Percentiles rank a stretch among this genome's conserved stretches.
Evolutionary conservation across 495 filamentous ascomycete genomes (phyloP).

Genomic region (Tuber melanosporum): DNA sequence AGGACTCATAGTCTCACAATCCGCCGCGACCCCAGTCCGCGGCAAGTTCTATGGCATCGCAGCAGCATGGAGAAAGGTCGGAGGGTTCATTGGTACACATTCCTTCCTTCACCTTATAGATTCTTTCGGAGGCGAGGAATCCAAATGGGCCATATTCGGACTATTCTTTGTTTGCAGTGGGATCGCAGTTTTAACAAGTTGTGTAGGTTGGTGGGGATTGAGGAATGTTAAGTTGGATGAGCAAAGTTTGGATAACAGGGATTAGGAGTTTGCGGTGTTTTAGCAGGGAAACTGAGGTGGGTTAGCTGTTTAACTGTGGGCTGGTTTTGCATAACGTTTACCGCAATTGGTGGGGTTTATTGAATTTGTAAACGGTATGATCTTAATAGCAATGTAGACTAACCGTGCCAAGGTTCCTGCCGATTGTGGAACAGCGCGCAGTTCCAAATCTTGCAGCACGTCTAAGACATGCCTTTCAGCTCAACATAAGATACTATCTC

Average conservation of each 20-base stretch:
- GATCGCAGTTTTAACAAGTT: slow-evolving; percentile 59
- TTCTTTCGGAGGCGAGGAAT: slow-evolving; percentile 54
- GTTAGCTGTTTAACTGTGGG: neutral
- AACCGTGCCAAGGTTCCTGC: no score
- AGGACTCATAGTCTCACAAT: slow-evolving; percentile 78
- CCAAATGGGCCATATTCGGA: slow-evolving; percentile 60
- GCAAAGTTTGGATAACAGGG: slow-evolving; percentile 66
- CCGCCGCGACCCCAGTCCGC: slow-evolving; percentile 74
- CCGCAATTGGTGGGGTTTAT: neutral
- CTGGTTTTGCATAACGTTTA: neutral
- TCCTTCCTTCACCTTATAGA: slow-evolving; percentile 66
- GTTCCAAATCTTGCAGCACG: no score
- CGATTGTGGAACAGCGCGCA: no score
- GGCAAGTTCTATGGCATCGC: slow-evolving; percentile 91
- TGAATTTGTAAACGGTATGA: no score
- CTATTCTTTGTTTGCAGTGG: slow-evolving; percentile 69
- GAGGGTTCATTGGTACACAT: slow-evolving; percentile 83
- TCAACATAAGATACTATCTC: no score
- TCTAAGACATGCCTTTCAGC: no score
- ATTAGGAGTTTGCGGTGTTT: slow-evolving; percentile 63
- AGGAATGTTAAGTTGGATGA: slow-evolving; percentile 57
- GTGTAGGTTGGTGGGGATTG: slow-evolving; percentile 53
- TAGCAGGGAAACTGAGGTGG: slow-evolving; percentile 47
- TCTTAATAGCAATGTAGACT: no score
- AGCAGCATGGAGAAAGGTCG: slow-evolving; percentile 77